These are phyloP conservation scores for Hyphodiscus sp. DNA, from an alignment of 2,329 filamentous ascomycete genomes.

Conservation along the genomic window DNA sequence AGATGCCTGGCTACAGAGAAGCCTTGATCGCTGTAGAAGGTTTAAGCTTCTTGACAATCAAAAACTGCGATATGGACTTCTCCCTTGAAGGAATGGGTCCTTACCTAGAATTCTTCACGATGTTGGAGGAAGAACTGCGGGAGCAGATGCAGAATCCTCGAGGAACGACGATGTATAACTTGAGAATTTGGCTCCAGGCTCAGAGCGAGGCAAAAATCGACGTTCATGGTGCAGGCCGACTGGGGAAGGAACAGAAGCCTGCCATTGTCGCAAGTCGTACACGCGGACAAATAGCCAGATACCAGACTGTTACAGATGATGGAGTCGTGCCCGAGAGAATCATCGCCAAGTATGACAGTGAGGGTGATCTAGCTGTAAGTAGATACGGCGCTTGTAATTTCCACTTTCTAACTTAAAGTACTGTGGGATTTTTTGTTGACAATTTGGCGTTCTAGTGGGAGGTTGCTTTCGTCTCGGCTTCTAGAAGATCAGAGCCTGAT, in stretches of 20 bases:
- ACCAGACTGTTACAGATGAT: not conserved
- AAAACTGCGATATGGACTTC: not conserved
- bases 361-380: slow-evolving; percentile 3
- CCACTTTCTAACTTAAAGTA: no score
- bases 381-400: not conserved
- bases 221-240: slow-evolving; percentile 16
- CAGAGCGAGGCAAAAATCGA: slow-evolving; percentile 3
- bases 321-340: slow-evolving; percentile 4
- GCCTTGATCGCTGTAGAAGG: not conserved
- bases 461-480: not conserved
- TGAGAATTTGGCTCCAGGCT: not conserved
- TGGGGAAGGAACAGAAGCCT: slow-evolving; percentile 14
- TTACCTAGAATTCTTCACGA: not conserved
- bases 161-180: not conserved
- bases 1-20: not conserved
- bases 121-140: not conserved
- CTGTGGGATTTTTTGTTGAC: no score
- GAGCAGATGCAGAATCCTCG: not conserved
- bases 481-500: not conserved
- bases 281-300: slow-evolving; percentile 1
- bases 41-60: not conserved
- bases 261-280: slow-evolving; percentile 13
- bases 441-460: not conserved
- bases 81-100: not conserved
- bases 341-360: slow-evolving; percentile 7